Evolutionary conservation across 208 protist genomes (phyloP).

Genomic region (Eutreptiella sp.): DNA sequence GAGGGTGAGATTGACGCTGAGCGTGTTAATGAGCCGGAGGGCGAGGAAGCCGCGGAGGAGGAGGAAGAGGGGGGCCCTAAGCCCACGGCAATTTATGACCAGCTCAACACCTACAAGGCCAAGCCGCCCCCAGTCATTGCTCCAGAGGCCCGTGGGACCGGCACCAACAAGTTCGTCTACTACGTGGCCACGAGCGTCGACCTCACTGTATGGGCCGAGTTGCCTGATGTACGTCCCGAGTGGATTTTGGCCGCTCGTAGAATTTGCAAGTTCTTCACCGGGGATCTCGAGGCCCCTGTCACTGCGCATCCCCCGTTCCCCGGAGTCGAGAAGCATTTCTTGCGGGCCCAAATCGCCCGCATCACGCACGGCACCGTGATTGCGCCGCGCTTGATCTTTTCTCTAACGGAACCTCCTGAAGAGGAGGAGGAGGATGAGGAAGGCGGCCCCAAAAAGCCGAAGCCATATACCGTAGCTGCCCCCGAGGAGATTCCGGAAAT

Average conservation of each 20-base stretch:
- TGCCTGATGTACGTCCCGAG: constrained; percentile 81
- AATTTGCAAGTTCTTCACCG: constrained; percentile 78
- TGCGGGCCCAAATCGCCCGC: constrained; percentile 89
- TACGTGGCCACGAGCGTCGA: constrained; percentile 63
- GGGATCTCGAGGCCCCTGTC: constrained; percentile 72
- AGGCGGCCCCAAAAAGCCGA: constrained; percentile 41
- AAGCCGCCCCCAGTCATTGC: constrained; percentile 11
- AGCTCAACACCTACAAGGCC: constrained; percentile 47
- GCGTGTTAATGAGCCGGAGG: constrained; percentile 59
- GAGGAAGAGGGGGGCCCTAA: constrained; percentile 46
- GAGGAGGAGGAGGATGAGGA: constrained; percentile 78
- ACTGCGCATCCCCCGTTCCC: constrained; percentile 78
- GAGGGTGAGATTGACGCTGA: constrained; percentile 65
- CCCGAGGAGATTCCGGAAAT: constrained; percentile 61
- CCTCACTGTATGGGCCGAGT: constrained; percentile 64
- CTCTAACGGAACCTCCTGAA: constrained; percentile 60
- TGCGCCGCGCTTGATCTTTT: constrained; percentile 64
- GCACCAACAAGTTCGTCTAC: constrained; percentile 78
- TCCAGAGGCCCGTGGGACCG: constrained; percentile 48
- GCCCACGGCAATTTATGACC: constrained; percentile 55
- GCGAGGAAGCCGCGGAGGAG: constrained; percentile 39
- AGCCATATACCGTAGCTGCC: constrained; percentile 43
- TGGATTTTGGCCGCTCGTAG: constrained; percentile 69
- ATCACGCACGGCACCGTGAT: constrained; percentile 77
- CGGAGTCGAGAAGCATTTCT: constrained; percentile 79